Evolutionary conservation across 441 rosid species (phyloP).

Genomic region (Hura crepitans): DNA sequence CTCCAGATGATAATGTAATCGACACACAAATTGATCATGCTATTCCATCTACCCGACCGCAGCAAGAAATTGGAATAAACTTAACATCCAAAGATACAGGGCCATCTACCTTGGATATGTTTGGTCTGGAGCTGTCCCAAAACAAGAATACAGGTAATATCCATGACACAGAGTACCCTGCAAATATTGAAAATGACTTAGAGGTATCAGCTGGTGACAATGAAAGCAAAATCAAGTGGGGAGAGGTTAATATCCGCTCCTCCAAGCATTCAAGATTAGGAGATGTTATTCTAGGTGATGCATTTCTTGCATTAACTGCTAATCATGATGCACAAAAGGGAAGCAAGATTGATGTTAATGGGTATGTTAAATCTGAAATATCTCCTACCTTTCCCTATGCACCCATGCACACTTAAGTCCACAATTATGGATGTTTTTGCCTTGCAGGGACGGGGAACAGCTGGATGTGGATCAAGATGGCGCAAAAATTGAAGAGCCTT

Average conservation of each 20-base stretch:
- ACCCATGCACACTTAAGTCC: background rate
- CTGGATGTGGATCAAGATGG: slow-evolving; percentile 31
- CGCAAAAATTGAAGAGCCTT: slow-evolving; percentile 24
- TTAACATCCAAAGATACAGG: slow-evolving; percentile 37
- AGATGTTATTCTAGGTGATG: slow-evolving; percentile 26
- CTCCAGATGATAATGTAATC: slow-evolving; percentile 36
- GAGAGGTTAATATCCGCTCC: slow-evolving; percentile 62
- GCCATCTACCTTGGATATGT: slow-evolving; percentile 40
- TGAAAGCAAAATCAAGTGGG: slow-evolving; percentile 61
- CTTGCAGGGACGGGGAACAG: slow-evolving; percentile 51
- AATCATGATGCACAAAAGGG: slow-evolving; percentile 27
- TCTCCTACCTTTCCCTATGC: background rate
- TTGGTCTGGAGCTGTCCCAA: slow-evolving; percentile 30
- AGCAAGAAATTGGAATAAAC: slow-evolving; percentile 35
- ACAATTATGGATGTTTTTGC: slow-evolving; percentile 21
- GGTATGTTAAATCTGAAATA: slow-evolving; percentile 38
- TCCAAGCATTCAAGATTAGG: slow-evolving; percentile 43
- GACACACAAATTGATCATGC: slow-evolving; percentile 30
- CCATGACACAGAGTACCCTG: slow-evolving; percentile 26
- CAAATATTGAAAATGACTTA: slow-evolving; percentile 29
- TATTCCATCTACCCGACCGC: slow-evolving; percentile 36
- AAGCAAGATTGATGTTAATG: slow-evolving; percentile 29
- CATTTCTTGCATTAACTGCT: slow-evolving; percentile 25
- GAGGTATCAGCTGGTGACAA: slow-evolving; percentile 36
- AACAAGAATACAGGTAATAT: slow-evolving; percentile 31